A percentile compares a stretch with the other conserved stretches of the same genome.
These are phyloP conservation scores for Suillus fuscotomentosus DNA, from an alignment of 768 basidiomycete species.

Conservation along the genomic window DNA sequence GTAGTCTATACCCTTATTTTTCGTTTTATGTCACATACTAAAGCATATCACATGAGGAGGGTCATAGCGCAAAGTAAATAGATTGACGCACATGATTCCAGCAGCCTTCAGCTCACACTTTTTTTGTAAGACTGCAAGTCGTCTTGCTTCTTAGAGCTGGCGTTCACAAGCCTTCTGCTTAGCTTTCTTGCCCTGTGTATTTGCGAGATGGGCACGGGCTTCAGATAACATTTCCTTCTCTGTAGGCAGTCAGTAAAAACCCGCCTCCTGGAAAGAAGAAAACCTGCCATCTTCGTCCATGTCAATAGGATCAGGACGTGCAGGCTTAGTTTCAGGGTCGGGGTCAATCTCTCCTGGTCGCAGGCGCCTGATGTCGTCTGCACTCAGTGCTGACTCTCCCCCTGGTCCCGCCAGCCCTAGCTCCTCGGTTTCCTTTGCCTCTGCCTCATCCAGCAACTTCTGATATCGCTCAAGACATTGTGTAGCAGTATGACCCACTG, in stretches of 20 bases:
- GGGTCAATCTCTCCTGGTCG: conserved; percentile 98
- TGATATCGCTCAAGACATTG: conserved; percentile 99
- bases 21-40: conserved; percentile 91
- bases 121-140: conserved; percentile 94
- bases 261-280: neutral
- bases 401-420: conserved; percentile 86
- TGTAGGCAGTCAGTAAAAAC: conserved; percentile 28
- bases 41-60: conserved; percentile 7
- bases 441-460: conserved; percentile 95
- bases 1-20: conserved; percentile 99
- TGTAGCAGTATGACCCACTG: conserved; percentile 95
- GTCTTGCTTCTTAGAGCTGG: conserved; percentile 92
- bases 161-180: conserved; percentile 98
- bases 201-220: conserved; percentile 95
- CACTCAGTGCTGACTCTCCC: conserved; percentile 76
- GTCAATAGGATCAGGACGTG: conserved; percentile 97
- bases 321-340: conserved; percentile 97
- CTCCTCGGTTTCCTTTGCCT: conserved; percentile 95
- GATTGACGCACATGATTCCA: conserved; percentile 80
- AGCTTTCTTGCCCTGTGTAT: conserved; percentile 99
- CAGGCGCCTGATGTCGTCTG: conserved; percentile 88
- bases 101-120: conserved; percentile 97
- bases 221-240: conserved; percentile 99
- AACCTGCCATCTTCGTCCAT: conserved; percentile 97
- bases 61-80: conserved; percentile 1